These are phyloP conservation scores for Leishmania guyanensis DNA, from an alignment of 208 protist species.

Conservation along the genomic window DNA sequence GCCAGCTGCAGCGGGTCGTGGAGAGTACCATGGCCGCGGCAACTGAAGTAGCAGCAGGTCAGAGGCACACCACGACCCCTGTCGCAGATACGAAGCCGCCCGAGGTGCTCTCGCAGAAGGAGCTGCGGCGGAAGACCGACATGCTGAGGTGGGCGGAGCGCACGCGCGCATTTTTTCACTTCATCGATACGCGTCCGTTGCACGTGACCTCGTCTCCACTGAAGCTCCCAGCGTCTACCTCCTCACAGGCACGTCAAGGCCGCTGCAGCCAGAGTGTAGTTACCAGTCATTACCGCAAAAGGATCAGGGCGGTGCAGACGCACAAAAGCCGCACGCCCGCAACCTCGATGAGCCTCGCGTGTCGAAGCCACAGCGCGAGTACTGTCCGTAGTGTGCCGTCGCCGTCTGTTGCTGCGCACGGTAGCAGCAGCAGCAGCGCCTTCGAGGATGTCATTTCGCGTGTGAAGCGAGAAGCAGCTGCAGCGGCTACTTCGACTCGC, in stretches of 20 bases:
- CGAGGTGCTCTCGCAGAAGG: constrained; percentile 20
- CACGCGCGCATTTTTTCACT: constrained; percentile 61
- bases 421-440: constrained; percentile 14
- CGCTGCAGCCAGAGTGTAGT: constrained; percentile 9
- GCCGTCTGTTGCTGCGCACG: neutral
- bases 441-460: constrained; percentile 32
- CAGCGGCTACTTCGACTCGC: constrained; percentile 5
- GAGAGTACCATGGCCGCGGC: neutral
- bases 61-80: neutral
- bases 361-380: constrained; percentile 22
- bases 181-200: constrained; percentile 62
- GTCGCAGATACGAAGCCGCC: neutral
- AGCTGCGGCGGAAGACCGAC: constrained; percentile 27
- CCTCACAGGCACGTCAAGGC: neutral
- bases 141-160: constrained; percentile 53
- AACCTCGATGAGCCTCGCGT: constrained; percentile 29
- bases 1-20: constrained; percentile 33
- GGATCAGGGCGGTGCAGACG: neutral
- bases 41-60: neutral
- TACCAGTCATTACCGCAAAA: neutral
- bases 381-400: neutral
- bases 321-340: neutral
- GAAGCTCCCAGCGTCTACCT: constrained; percentile 6
- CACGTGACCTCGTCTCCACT: constrained; percentile 33
- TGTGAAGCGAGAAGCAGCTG: constrained; percentile 30